A percentile compares a stretch with the other conserved stretches of the same genome.
Evolutionary conservation across 1,284 basidiomycete genomes (phyloP).

Genomic region (Retiboletus fuscus): DNA sequence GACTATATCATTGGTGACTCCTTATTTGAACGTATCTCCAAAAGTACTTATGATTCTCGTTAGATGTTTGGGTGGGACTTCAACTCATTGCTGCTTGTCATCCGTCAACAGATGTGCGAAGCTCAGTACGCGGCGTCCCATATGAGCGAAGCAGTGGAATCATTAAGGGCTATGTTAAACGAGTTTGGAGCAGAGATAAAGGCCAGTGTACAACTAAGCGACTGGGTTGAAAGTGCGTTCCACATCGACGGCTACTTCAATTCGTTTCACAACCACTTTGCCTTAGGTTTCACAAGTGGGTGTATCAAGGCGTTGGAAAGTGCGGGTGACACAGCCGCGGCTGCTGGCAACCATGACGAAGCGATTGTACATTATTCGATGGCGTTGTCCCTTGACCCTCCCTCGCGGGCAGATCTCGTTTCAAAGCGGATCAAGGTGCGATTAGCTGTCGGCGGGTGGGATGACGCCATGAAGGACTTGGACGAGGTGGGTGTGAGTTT

Average conservation of each 20-base stretch:
- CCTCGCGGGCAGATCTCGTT: background rate
- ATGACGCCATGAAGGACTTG: no score
- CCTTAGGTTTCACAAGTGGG: background rate
- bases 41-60: background rate
- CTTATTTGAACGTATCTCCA: background rate
- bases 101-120: conserved; percentile 2
- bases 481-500: no score
- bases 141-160: background rate
- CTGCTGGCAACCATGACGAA: background rate
- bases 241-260: background rate
- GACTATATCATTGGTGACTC: conserved; percentile 3
- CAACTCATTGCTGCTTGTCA: background rate
- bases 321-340: background rate
- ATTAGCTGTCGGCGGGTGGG: no score
- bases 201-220: background rate
- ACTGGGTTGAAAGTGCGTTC: background rate
- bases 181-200: background rate
- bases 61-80: conserved; percentile 8
- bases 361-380: background rate
- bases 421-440: background rate
- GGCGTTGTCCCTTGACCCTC: no score
- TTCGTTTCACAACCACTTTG: background rate
- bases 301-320: background rate
- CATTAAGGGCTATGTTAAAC: background rate
- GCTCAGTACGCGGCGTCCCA: background rate